Conservation (phyloP, 768 basidiomycete species). For the Agaricus blazei region DNA sequence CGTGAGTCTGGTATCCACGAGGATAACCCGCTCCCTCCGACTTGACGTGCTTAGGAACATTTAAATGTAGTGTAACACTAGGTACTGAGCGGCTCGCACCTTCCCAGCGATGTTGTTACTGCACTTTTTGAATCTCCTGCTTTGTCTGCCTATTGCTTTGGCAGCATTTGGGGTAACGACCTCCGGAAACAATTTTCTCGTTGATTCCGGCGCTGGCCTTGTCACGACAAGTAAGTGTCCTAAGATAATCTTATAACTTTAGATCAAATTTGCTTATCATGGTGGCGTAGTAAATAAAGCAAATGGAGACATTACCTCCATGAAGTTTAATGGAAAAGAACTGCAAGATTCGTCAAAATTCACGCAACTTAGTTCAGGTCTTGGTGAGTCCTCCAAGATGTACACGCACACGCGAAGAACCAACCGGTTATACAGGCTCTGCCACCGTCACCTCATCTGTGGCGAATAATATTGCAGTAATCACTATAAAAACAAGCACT, state of each 20-base stretch:
- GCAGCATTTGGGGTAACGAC: conserved; percentile 43
- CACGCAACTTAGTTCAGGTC: conserved; percentile 42
- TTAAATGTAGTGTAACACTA: conserved; percentile 6
- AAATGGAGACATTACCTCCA: conserved; percentile 42
- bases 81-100: background rate
- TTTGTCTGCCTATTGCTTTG: conserved; percentile 27
- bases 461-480: conserved; percentile 32
- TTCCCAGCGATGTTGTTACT: conserved; percentile 6
- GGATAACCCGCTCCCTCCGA: conserved; percentile 1
- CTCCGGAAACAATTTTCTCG: conserved; percentile 32
- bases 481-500: conserved; percentile 39
- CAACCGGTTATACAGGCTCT: conserved; percentile 22
- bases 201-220: conserved; percentile 41
- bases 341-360: conserved; percentile 40
- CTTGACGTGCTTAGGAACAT: background rate
- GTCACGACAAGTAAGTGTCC: conserved; percentile 33
- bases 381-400: conserved; percentile 22
- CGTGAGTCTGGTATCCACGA: conserved; percentile 5
- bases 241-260: background rate
- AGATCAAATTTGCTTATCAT: background rate
- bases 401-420: background rate
- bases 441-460: conserved; percentile 36
- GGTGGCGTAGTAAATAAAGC: conserved; percentile 28
- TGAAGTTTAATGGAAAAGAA: conserved; percentile 40
- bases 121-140: conserved; percentile 18